A percentile compares a stretch with the other conserved stretches of the same genome.
phyloP scores from a whole-genome alignment of 2,329 filamentous ascomycete species.

The Cladophialophora exuberans region DNA sequence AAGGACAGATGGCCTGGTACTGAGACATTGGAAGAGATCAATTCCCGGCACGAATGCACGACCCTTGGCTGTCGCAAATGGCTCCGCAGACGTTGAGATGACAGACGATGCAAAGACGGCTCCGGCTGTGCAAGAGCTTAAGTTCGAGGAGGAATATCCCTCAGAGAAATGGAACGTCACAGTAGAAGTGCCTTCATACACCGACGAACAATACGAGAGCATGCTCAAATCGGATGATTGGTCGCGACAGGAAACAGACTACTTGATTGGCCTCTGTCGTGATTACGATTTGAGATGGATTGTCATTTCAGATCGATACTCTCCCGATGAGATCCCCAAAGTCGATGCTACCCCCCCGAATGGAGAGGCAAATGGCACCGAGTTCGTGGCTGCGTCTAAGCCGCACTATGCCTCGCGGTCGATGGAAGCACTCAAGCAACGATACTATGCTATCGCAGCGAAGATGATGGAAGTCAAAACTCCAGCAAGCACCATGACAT shows the following conservation, averaged over 20 bases:
- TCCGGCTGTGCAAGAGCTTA: slow-evolving; percentile 36
- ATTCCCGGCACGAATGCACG: slow-evolving; percentile 34
- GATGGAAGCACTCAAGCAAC: slow-evolving; percentile 87
- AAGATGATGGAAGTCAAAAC: slow-evolving; percentile 80
- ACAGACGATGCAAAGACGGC: slow-evolving; percentile 35
- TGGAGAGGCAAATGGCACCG: slow-evolving; percentile 40
- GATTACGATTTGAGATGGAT: slow-evolving; percentile 90
- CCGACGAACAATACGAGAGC: slow-evolving; percentile 80
- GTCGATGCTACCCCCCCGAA: slow-evolving; percentile 9
- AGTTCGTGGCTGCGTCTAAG: slow-evolving; percentile 32
- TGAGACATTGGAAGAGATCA: slow-evolving; percentile 81
- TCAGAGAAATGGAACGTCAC: slow-evolving; percentile 90
- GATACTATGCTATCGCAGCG: slow-evolving; percentile 86
- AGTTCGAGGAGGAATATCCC: slow-evolving; percentile 52
- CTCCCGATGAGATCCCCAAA: slow-evolving; percentile 51
- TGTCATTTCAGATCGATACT: slow-evolving; percentile 89
- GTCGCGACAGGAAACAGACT: slow-evolving; percentile 93
- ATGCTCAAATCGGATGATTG: slow-evolving; percentile 76
- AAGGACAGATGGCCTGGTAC: slow-evolving; percentile 68
- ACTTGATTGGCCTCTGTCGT: slow-evolving; percentile 73
- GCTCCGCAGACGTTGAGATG: slow-evolving; percentile 37
- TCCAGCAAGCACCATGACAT: slow-evolving; percentile 83
- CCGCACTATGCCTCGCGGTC: slow-evolving; percentile 56
- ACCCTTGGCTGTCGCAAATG: slow-evolving; percentile 30
- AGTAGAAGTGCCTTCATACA: slow-evolving; percentile 78